Evolutionary conservation across 352 stramenopile genomes (phyloP).

Genomic region (Phytophthora ramorum): DNA sequence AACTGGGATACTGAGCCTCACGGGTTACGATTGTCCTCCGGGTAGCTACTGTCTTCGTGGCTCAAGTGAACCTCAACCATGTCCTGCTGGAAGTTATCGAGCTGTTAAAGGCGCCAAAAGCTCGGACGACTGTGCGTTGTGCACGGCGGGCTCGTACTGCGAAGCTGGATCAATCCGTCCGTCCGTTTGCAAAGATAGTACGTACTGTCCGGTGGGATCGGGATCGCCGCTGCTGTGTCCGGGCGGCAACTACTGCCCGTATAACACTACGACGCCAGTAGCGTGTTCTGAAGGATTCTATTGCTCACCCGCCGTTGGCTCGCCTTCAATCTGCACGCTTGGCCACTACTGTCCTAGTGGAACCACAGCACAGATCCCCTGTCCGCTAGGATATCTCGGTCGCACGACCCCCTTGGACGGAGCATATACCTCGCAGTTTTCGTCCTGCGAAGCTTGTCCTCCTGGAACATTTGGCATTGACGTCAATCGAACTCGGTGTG

Average conservation of each 20-base stretch:
- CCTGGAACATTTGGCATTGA: conserved; percentile 84
- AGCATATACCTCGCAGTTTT: conserved; percentile 50
- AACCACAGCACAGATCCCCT: conserved; percentile 65
- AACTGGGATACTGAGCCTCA: conserved; percentile 64
- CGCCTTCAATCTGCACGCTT: conserved; percentile 47
- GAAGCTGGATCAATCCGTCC: conserved; percentile 50
- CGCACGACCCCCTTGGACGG: conserved; percentile 58
- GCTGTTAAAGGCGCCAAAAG: conserved; percentile 41
- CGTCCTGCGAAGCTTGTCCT: conserved; percentile 81
- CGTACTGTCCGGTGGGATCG: conserved; percentile 67
- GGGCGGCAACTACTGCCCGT: conserved; percentile 75
- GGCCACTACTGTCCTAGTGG: conserved; percentile 80
- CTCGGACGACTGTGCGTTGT: conserved; percentile 53
- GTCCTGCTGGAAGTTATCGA: conserved; percentile 56
- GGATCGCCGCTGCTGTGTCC: conserved; percentile 64
- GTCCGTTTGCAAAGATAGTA: conserved; percentile 51
- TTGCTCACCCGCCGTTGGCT: conserved; percentile 53
- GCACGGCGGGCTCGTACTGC: conserved; percentile 71
- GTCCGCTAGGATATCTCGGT: conserved; percentile 79
- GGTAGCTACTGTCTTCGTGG: conserved; percentile 77
- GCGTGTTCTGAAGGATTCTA: conserved; percentile 80
- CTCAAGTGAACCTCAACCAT: conserved; percentile 40
- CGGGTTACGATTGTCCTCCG: conserved; percentile 69
- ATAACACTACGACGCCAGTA: conserved; percentile 65
- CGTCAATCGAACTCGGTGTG: conserved; percentile 75